Percentiles rank a stretch among this genome's conserved stretches.
These are phyloP conservation scores for Conoideocrella luteorostrata DNA, from an alignment of 2,329 filamentous ascomycete species.

Conservation along the genomic window DNA sequence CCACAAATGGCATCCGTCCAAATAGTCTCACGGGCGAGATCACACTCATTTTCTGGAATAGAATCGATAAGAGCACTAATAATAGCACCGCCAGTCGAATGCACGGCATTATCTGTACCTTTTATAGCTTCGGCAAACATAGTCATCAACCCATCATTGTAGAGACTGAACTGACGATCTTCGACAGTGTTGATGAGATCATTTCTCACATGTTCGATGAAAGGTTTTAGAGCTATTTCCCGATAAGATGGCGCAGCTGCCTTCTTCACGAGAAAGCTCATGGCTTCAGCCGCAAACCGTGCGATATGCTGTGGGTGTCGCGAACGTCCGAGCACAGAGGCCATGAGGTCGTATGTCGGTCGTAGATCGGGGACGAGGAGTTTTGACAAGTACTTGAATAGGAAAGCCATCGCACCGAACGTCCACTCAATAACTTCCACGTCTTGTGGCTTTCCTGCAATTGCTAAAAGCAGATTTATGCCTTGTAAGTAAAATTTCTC, in stretches of 20 bases:
- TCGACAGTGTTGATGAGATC: constrained; percentile 54
- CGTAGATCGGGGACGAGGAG: constrained; percentile 79
- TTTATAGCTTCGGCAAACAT: constrained; percentile 81
- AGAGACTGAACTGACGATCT: constrained; percentile 58
- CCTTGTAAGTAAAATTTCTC: constrained; percentile 79
- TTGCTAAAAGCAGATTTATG: constrained; percentile 66
- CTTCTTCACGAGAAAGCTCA: constrained; percentile 91
- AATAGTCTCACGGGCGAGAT: constrained; percentile 37
- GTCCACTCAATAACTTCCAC: constrained; percentile 96
- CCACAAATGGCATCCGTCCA: constrained; percentile 67
- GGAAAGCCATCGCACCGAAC: constrained; percentile 86
- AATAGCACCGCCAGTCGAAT: constrained; percentile 52
- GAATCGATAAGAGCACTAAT: constrained; percentile 45
- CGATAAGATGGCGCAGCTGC: constrained; percentile 72
- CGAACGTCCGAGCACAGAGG: constrained; percentile 75
- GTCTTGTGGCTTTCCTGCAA: constrained; percentile 71
- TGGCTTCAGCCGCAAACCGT: constrained; percentile 86
- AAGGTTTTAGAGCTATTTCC: constrained; percentile 61
- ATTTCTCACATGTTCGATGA: constrained; percentile 65
- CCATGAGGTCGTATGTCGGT: constrained; percentile 77
- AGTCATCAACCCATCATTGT: constrained; percentile 83
- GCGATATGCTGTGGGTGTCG: constrained; percentile 81
- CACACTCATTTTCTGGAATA: constrained; percentile 44
- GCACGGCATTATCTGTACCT: constrained; percentile 51
- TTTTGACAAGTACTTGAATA: constrained; percentile 94